Conservation (phyloP, 1,284 basidiomycete species). For the Xanthoconium separans region DNA sequence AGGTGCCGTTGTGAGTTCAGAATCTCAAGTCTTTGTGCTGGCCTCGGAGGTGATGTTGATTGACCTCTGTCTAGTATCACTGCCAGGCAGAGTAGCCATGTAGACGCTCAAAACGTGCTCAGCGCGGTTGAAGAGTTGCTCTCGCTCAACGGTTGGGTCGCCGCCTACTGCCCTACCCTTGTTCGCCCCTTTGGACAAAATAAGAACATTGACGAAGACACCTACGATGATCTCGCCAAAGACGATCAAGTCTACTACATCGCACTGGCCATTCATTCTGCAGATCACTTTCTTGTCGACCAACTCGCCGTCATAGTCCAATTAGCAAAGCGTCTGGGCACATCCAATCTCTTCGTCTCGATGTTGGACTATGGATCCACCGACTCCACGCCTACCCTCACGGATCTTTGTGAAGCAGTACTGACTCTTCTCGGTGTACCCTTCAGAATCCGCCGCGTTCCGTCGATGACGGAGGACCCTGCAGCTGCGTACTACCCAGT, state of each 20-base stretch:
- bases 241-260: conserved; percentile 89
- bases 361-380: conserved; percentile 94
- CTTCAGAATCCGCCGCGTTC: conserved; percentile 84
- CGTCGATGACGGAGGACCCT: conserved; percentile 86
- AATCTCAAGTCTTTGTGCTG: neutral
- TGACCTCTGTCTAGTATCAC: conserved; percentile 55
- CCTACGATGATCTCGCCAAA: conserved; percentile 83
- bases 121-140: conserved; percentile 87
- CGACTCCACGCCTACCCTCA: conserved; percentile 89
- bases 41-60: neutral
- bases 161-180: conserved; percentile 90
- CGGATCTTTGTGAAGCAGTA: conserved; percentile 90
- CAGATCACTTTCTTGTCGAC: conserved; percentile 96
- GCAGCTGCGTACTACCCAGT: conserved; percentile 87
- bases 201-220: conserved; percentile 76
- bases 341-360: conserved; percentile 87
- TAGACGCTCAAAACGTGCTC: conserved; percentile 85
- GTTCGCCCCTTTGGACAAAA: conserved; percentile 89
- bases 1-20: conserved; percentile 76
- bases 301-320: conserved; percentile 95
- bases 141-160: conserved; percentile 97
- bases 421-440: conserved; percentile 88
- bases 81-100: conserved; percentile 77
- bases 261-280: conserved; percentile 91
- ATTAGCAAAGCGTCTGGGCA: conserved; percentile 84